Evolutionary conservation across 192 early-diverging fungal genomes (phyloP).

Genomic region (Coemansia sp.): DNA sequence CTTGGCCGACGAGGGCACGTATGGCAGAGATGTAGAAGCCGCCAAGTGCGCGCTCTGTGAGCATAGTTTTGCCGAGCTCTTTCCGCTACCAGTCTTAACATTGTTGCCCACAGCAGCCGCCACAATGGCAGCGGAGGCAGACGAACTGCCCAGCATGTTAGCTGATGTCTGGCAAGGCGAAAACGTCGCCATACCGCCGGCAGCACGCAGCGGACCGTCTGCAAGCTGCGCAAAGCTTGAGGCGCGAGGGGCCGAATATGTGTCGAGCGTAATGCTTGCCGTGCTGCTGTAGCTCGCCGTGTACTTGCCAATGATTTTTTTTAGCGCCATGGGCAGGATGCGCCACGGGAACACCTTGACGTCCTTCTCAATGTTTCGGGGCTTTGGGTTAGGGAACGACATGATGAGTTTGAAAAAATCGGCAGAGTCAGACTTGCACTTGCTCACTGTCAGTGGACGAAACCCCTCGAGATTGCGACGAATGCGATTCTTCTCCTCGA

Average conservation of each 20-base stretch:
- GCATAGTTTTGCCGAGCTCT: not conserved
- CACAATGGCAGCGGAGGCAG: constrained; percentile 24
- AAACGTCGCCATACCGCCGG: constrained; percentile 31
- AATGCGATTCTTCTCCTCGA: constrained; percentile 85
- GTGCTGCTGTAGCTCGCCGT: constrained; percentile 51
- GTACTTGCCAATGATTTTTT: constrained; percentile 79
- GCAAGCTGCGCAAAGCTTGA: constrained; percentile 22
- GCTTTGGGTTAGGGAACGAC: constrained; percentile 77
- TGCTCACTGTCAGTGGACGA: constrained; percentile 73
- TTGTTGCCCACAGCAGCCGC: constrained; percentile 4
- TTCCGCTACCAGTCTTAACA: not conserved
- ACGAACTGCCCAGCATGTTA: constrained; percentile 12
- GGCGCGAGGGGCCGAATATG: constrained; percentile 13
- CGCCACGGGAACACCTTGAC: constrained; percentile 85
- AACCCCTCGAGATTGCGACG: constrained; percentile 81
- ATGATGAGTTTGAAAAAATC: constrained; percentile 84
- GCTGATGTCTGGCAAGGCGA: constrained; percentile 8
- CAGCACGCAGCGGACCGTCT: constrained; percentile 16
- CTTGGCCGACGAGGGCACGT: constrained; percentile 11
- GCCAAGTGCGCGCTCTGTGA: not conserved
- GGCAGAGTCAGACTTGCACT: constrained; percentile 69
- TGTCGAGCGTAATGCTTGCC: constrained; percentile 20
- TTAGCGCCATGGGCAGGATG: constrained; percentile 62
- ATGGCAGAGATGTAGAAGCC: constrained; percentile 6
- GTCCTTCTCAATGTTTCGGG: constrained; percentile 85